Conservation (phyloP, 495 filamentous ascomycete genomes). For the Penicillium desertorum region DNA sequence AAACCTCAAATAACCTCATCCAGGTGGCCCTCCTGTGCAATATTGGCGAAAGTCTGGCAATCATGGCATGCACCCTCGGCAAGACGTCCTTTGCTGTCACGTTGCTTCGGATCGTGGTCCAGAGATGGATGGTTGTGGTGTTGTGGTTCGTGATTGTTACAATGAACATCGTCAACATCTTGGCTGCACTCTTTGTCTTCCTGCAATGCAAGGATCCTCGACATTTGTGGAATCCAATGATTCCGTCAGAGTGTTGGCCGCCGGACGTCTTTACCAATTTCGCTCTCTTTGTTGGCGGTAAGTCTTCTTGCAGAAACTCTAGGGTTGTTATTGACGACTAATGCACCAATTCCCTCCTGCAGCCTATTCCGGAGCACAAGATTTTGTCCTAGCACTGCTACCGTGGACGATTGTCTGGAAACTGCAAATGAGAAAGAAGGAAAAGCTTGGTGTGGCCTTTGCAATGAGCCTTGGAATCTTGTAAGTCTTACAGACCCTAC, state of each 20-base stretch:
- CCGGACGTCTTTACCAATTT: conserved; percentile 23
- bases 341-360: neutral
- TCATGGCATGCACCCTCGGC: conserved; percentile 25
- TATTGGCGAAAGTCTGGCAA: conserved; percentile 23
- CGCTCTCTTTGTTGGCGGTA: conserved; percentile 25
- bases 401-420: conserved; percentile 28
- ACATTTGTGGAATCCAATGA: conserved; percentile 20
- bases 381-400: conserved; percentile 22
- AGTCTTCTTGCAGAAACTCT: neutral
- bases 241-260: conserved; percentile 27
- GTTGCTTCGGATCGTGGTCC: conserved; percentile 22
- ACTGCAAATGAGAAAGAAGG: conserved; percentile 25
- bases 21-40: conserved; percentile 24
- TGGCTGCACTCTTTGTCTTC: conserved; percentile 23
- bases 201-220: conserved; percentile 24
- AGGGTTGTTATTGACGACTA: neutral
- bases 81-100: conserved; percentile 27
- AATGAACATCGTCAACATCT: conserved; percentile 23
- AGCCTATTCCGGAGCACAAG: conserved; percentile 28
- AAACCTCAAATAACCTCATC: conserved; percentile 22
- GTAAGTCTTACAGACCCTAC: conserved; percentile 9
- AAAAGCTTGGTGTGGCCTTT: conserved; percentile 24
- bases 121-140: conserved; percentile 20
- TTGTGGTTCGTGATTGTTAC: conserved; percentile 27
- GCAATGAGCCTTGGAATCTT: conserved; percentile 28